Conservation (phyloP, 192 early-diverging fungal genomes). For the Pilaira anomala region DNA sequence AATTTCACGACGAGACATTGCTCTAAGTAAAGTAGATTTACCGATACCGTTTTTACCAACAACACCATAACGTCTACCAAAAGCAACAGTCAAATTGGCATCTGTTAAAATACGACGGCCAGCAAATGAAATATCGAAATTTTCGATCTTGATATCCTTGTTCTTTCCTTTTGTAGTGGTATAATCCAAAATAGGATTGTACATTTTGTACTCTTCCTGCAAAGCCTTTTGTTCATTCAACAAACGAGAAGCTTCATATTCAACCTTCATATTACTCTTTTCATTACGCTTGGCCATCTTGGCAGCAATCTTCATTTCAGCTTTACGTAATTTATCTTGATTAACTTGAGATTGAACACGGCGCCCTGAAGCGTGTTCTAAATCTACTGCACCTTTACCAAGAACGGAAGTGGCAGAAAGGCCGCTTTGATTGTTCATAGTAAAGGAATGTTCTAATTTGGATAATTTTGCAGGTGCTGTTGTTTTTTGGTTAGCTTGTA, state of each 20-base stretch:
- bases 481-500: constrained; percentile 38
- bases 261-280: constrained; percentile 46
- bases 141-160: constrained; percentile 96
- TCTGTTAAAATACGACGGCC: constrained; percentile 92
- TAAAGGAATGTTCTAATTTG: constrained; percentile 62
- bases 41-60: constrained; percentile 92
- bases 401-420: constrained; percentile 53
- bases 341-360: constrained; percentile 71
- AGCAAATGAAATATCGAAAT: constrained; percentile 95
- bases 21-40: constrained; percentile 77
- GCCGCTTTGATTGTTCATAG: constrained; percentile 65
- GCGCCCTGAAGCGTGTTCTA: constrained; percentile 63
- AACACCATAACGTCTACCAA: constrained; percentile 92
- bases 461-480: constrained; percentile 42
- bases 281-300: constrained; percentile 84
- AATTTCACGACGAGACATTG: constrained; percentile 83
- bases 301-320: constrained; percentile 86
- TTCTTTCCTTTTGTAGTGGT: constrained; percentile 73
- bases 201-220: constrained; percentile 73
- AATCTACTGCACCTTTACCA: constrained; percentile 51
- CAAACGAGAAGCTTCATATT: constrained; percentile 72
- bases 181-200: constrained; percentile 89
- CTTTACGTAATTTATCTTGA: constrained; percentile 81
- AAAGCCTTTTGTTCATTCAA: constrained; percentile 64
- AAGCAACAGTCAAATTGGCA: constrained; percentile 75